Base-by-base conservation (phyloP, 129 eudicot species). In the Arctium minus region DNA sequence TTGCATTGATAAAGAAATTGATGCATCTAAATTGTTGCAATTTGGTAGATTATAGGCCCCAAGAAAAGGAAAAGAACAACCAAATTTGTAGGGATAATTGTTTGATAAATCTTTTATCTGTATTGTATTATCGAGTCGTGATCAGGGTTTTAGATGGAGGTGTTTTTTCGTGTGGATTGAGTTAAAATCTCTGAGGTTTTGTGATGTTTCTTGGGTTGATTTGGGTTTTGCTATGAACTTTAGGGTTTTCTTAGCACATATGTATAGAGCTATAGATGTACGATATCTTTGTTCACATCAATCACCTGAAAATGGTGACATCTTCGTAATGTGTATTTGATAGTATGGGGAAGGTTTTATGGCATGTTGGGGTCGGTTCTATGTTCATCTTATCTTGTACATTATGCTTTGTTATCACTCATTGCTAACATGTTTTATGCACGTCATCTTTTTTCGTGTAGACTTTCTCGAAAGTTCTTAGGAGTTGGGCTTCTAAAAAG, bases 401-500 rank as follows among this genome's bases (percentile, higher is more conserved):
- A 18, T 38, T 65, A n/a, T 18, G 13, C 50, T 29, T 11, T 56
- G 33, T 56, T 29, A 12, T 60, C 17, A 38, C 64, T 30, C 12
- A 1, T 42, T 13, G 68, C 36, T 32, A 78, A 37, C 35, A 50
- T 42, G 68, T 60, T 60, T 60, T 60, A n/a, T 60, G 68, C 68
- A 1, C 56, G n/a, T 70, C 8, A 29, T 3, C 27, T 22, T 33
- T 50, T 37, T 83, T 77, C 72, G 6, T 89, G 90, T 86, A 93
- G 98, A 93, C 98, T 18, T 91, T 88, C 81, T 89, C 81, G 79
- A 93, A 93, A 86, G 96, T 93, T 76, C 80, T 93, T 83, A 82
- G 94, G 85, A 91, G 98, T 80, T 94, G 98, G 98, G 94, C 97
- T 42, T 94, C 98, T 8, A 94, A 94, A 81, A 94, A 94, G 75